A percentile compares a stretch with the other conserved stretches of the same genome.
Evolutionary conservation across 176 grass and related monocot genomes (phyloP).

Genomic region (Tillandsia leiboldiana): DNA sequence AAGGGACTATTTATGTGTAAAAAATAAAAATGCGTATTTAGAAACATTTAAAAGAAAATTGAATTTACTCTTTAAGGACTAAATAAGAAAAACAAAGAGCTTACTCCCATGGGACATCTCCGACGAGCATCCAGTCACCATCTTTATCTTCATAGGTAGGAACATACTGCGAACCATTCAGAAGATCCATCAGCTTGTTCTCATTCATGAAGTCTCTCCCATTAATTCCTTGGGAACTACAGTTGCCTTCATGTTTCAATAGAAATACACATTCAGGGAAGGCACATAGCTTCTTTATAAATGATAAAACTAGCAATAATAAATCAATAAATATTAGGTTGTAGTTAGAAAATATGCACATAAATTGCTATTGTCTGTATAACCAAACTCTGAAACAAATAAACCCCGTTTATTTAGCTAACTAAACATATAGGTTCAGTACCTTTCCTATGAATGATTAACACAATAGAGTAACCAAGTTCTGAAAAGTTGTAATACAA

Average conservation of each 20-base stretch:
- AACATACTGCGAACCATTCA: constrained; percentile 67
- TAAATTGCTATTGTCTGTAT: neutral
- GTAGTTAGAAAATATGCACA: neutral
- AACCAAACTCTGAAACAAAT: too few species aligned
- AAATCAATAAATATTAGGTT: constrained; percentile 3
- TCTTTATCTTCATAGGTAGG: constrained; percentile 96
- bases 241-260: constrained; percentile 15
- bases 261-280: constrained; percentile 1
- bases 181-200: constrained; percentile 46
- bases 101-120: constrained; percentile 95
- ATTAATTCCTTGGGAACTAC: constrained; percentile 8
- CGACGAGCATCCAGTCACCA: constrained; percentile 95
- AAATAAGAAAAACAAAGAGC: constrained; percentile 21
- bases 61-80: neutral
- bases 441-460: too few species aligned
- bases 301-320: too few species aligned
- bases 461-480: too few species aligned
- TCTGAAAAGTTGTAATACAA: too few species aligned
- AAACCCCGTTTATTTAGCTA: too few species aligned
- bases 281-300: constrained; percentile 5
- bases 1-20: too few species aligned
- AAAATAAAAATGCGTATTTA: neutral
- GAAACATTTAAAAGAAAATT: neutral
- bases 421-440: too few species aligned
- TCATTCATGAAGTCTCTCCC: constrained; percentile 33